phyloP scores from a whole-genome alignment of 2,329 filamentous ascomycete genomes.

The Trichoderma harzianum region DNA sequence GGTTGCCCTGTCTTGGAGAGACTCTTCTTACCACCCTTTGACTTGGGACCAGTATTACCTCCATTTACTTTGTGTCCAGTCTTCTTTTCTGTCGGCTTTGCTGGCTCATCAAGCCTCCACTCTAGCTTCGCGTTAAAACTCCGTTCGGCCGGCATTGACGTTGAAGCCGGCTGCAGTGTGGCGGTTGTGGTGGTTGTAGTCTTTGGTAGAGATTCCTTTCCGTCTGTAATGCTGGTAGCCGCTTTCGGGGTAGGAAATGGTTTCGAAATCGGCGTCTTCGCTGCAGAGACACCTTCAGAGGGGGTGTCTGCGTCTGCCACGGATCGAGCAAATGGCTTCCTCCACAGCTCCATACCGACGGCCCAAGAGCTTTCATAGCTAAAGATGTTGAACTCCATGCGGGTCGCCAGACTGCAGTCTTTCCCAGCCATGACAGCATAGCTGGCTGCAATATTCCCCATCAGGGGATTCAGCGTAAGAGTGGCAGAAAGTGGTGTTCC shows the following conservation, averaged over 20 bases:
- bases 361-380: constrained; percentile 95
- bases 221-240: background rate
- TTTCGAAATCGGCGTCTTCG: background rate
- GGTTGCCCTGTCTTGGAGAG: constrained; percentile 25
- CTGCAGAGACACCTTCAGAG: background rate
- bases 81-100: constrained; percentile 24
- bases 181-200: background rate
- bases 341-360: constrained; percentile 90
- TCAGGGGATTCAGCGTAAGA: constrained; percentile 86
- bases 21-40: constrained; percentile 44
- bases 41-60: constrained; percentile 43
- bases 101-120: constrained; percentile 42
- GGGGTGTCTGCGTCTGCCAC: constrained; percentile 33
- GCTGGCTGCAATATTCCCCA: constrained; percentile 86
- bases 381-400: constrained; percentile 96
- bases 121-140: constrained; percentile 56
- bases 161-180: background rate
- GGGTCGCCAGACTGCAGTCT: constrained; percentile 79
- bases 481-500: constrained; percentile 93
- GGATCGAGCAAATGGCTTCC: constrained; percentile 50
- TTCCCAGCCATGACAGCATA: constrained; percentile 87
- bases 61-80: background rate
- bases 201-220: background rate
- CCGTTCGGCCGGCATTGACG: constrained; percentile 25
- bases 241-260: background rate